phyloP scores from a whole-genome alignment of 192 early-diverging fungal species.

The Mycoemilia scoparia region DNA sequence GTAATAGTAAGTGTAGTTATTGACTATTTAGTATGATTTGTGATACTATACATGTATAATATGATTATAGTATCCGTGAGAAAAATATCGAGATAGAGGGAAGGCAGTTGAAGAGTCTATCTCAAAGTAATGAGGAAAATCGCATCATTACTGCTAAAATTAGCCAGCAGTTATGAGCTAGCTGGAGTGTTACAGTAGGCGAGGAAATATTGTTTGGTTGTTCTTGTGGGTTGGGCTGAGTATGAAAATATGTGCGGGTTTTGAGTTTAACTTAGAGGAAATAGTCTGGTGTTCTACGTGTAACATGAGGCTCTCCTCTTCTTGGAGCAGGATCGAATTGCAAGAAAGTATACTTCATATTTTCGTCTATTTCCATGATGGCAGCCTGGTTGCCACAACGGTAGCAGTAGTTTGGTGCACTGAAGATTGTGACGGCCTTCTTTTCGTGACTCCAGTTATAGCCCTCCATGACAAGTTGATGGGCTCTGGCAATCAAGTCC shows the following conservation, averaged over 20 bases:
- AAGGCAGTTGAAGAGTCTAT: too few relatives aligned
- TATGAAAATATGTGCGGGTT: conserved; percentile 1
- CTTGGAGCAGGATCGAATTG: conserved; percentile 98
- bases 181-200: too few relatives aligned
- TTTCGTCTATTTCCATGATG: conserved; percentile 99
- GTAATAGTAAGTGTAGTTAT: too few relatives aligned
- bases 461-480: conserved; percentile 89
- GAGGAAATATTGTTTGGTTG: too few relatives aligned
- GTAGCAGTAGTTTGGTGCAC: conserved; percentile 99
- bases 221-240: too few relatives aligned
- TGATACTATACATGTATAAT: too few relatives aligned
- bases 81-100: too few relatives aligned
- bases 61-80: too few relatives aligned
- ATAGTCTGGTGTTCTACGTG: conserved; percentile 95
- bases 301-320: conserved; percentile 94
- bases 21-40: too few relatives aligned
- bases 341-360: conserved; percentile 96
- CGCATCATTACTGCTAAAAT: too few relatives aligned
- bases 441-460: conserved; percentile 98
- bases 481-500: conserved; percentile 90
- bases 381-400: conserved; percentile 99
- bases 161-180: too few relatives aligned
- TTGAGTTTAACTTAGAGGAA: conserved; percentile 51
- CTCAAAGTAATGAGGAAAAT: too few relatives aligned
- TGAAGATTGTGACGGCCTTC: conserved; percentile 98